phyloP scores from a whole-genome alignment of 192 early-diverging fungal genomes.

The Linnemannia elongata region DNA sequence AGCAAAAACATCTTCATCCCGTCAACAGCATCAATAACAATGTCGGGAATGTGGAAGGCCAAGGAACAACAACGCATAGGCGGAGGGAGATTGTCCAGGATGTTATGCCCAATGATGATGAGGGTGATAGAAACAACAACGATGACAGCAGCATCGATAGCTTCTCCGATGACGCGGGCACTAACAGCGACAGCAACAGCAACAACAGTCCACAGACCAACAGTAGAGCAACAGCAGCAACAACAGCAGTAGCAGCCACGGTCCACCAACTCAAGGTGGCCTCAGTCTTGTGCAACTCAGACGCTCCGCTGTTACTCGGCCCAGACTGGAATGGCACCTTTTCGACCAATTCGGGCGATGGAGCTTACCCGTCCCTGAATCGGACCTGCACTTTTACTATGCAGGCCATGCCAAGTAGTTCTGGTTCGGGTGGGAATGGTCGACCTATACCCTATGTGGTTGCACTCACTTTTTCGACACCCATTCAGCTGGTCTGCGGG shows the following conservation, averaged over 20 bases:
- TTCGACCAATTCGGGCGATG: conserved; percentile 42
- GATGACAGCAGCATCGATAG: not conserved
- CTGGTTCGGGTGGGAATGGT: not conserved
- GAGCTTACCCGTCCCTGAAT: conserved; percentile 25
- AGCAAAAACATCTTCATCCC: not conserved
- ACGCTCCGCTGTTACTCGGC: not conserved
- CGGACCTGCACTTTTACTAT: conserved; percentile 35
- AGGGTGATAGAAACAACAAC: not conserved
- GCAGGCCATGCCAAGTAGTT: conserved; percentile 8
- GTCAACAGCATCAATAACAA: not conserved
- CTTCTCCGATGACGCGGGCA: not conserved
- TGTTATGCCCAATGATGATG: conserved; percentile 6
- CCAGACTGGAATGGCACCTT: conserved; percentile 39
- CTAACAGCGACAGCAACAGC: not conserved
- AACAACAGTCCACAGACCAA: not conserved
- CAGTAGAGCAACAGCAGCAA: not conserved
- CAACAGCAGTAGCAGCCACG: not conserved
- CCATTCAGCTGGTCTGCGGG: conserved; percentile 49
- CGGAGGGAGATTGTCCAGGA: conserved; percentile 26
- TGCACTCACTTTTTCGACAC: conserved; percentile 37
- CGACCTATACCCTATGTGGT: conserved; percentile 21
- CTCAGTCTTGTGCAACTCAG: conserved; percentile 19
- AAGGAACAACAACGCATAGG: not conserved
- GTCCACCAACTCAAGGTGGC: conserved; percentile 3
- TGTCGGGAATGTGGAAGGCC: not conserved